Base-by-base conservation (phyloP, 306 rosid species). In the Oxytropis ochrocephala region DNA sequence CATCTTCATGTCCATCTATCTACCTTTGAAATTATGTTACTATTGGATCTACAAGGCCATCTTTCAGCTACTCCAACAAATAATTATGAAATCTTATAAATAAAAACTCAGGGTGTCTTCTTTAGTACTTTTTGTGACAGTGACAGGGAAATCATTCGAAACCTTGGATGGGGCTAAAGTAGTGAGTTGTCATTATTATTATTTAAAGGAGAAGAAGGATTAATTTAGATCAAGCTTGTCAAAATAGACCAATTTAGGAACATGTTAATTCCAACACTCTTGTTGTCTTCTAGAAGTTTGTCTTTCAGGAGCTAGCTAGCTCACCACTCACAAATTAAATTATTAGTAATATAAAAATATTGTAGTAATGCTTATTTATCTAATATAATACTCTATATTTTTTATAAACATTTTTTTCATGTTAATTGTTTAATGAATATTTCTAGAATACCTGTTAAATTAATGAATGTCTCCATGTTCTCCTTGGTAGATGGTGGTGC, bases 1-100 rank as follows among this genome's bases (percentile, higher is more conserved):
- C 62, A 56, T n/a, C 29, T 24, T 24, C 29, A 24, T 7, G 27
- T 75, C 82, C 88, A 74, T 85, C 0, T 21, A 74, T 85, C 0
- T 21, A 3, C 13, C 43, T 52, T 24, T 24, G 36, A 58, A 81
- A 36, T 13, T 30, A 16, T 63, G 67, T 11, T 33, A 62, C 3
- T 46, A 9, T 24, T 47, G 36, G 16, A 64, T 6, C 68, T 17
- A 49, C 33, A 21, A 75, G 64, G 19, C 27, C 48, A 24, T 41
- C 33, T 32, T 16, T 33, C 1, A 74, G 49, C 47, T 48, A 74
- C 65, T 64, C 10, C 11, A 43, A 44, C 9, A 58, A 43, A 44
- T 6, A 58, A 0, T 6, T 11, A 53, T 27, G 19, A 72, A 67
- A 61, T 51, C 5, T 33, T 33, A 6, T 53, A 69, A 69, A 68